Evolutionary conservation across 768 basidiomycete genomes (phyloP).

Genomic region (Punctularia strigosozonata): DNA sequence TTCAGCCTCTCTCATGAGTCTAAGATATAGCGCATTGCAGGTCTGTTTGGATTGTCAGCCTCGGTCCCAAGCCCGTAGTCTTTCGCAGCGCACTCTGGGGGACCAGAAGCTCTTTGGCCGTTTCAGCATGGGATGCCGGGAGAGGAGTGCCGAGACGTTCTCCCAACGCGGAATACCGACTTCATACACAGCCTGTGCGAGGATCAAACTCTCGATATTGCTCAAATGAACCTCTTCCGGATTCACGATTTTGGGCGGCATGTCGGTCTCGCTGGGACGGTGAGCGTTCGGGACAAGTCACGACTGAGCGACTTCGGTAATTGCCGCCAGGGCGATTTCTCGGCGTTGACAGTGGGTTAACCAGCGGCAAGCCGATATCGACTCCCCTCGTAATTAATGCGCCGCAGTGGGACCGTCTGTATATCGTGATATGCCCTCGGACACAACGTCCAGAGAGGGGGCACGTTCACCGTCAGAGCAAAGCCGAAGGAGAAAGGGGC

Average conservation of each 20-base stretch:
- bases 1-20: conserved; percentile 57
- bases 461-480: too few relatives aligned
- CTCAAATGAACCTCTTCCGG: conserved; percentile 7
- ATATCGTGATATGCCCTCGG: too few relatives aligned
- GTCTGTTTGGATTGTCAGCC: conserved; percentile 33
- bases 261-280: conserved; percentile 5
- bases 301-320: too few relatives aligned
- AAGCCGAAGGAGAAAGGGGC: too few relatives aligned
- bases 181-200: conserved; percentile 83
- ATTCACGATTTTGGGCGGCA: conserved; percentile 5
- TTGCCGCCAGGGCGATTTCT: too few relatives aligned
- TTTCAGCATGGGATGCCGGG: conserved; percentile 56
- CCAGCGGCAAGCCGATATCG: too few relatives aligned
- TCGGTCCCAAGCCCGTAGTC: too few relatives aligned
- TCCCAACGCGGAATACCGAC: conserved; percentile 63
- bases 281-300: conserved; percentile 6
- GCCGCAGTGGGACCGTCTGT: too few relatives aligned
- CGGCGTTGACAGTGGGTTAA: too few relatives aligned
- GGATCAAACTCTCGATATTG: conserved; percentile 61
- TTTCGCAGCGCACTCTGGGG: conserved; percentile 23
- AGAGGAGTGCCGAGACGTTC: conserved; percentile 50
- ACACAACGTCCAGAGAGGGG: too few relatives aligned
- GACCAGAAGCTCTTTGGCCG: conserved; percentile 58
- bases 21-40: conserved; percentile 54
- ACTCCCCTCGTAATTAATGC: too few relatives aligned